Percentiles rank a stretch among this genome's conserved stretches.
Conservation (phyloP, 306 rosid species). For the Vigna angularis region DNA sequence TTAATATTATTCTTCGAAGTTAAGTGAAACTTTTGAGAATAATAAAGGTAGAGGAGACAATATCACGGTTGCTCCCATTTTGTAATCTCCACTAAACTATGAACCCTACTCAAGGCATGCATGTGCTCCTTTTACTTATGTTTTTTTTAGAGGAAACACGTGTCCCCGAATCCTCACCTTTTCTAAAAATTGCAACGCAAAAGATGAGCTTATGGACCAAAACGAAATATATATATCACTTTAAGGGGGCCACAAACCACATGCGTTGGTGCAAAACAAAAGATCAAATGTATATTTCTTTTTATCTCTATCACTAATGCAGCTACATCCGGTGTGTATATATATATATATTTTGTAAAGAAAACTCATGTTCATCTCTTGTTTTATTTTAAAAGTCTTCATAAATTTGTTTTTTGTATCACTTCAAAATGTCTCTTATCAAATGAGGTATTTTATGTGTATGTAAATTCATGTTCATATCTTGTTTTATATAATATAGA, state of each 20-base stretch:
- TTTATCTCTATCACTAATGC: not conserved
- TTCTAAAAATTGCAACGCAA: not conserved
- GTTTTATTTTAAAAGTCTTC: too few relatives aligned
- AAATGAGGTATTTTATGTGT: too few relatives aligned
- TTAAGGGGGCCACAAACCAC: constrained; percentile 4
- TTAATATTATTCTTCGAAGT: too few relatives aligned
- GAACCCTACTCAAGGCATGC: not conserved
- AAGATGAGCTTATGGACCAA: not conserved
- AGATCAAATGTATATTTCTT: not conserved
- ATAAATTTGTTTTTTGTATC: too few relatives aligned
- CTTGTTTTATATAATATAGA: too few relatives aligned
- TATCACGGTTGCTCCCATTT: not conserved
- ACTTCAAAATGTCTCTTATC: too few relatives aligned
- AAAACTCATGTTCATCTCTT: too few relatives aligned
- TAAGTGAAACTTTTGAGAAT: too few relatives aligned
- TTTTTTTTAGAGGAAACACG: not conserved
- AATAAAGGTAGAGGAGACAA: not conserved
- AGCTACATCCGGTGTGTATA: not conserved
- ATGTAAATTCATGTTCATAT: too few relatives aligned
- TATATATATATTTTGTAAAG: too few relatives aligned
- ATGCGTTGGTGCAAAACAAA: not conserved
- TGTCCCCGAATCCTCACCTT: not conserved
- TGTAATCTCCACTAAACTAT: not conserved
- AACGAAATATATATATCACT: not conserved
- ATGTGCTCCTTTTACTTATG: not conserved